Conservation (phyloP, 768 basidiomycete species). For the Kwoniella bestiolae region DNA sequence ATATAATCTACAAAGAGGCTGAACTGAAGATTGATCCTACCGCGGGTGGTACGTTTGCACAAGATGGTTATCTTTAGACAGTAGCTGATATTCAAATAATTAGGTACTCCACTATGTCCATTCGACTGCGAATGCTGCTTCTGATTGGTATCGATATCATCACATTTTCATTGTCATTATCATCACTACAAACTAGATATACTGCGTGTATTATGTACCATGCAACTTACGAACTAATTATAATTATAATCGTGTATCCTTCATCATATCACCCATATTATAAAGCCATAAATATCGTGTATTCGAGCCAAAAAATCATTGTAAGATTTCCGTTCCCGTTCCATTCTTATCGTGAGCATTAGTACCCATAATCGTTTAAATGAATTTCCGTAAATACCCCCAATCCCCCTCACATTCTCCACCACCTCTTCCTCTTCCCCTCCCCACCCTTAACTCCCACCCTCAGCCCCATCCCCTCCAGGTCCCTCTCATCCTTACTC, state of each 20-base stretch:
- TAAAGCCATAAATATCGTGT: background rate
- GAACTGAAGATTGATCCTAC: constrained; percentile 55
- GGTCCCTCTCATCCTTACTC: constrained; percentile 38
- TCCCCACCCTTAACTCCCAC: constrained; percentile 36
- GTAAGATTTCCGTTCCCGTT: too few species aligned
- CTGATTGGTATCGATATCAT: background rate
- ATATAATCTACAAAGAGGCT: constrained; percentile 57
- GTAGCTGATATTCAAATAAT: background rate
- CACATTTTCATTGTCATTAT: background rate
- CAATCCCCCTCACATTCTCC: too few species aligned
- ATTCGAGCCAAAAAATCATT: background rate
- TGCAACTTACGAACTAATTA: background rate
- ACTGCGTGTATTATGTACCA: background rate
- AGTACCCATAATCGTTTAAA: too few species aligned
- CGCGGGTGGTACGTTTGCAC: constrained; percentile 50
- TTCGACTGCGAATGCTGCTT: constrained; percentile 58
- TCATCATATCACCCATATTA: background rate
- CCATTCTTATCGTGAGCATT: too few species aligned
- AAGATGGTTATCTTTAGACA: background rate
- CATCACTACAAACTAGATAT: background rate
- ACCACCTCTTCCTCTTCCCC: constrained; percentile 44
- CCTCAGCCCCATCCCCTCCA: constrained; percentile 32
- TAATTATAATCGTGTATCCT: background rate
- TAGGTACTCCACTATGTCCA: constrained; percentile 56
- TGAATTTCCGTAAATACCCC: too few species aligned